Evolutionary conservation across 805 yeast genomes (phyloP), one percentile per base, ranked within the genome.

Genomic region (Candida pini): DNA sequence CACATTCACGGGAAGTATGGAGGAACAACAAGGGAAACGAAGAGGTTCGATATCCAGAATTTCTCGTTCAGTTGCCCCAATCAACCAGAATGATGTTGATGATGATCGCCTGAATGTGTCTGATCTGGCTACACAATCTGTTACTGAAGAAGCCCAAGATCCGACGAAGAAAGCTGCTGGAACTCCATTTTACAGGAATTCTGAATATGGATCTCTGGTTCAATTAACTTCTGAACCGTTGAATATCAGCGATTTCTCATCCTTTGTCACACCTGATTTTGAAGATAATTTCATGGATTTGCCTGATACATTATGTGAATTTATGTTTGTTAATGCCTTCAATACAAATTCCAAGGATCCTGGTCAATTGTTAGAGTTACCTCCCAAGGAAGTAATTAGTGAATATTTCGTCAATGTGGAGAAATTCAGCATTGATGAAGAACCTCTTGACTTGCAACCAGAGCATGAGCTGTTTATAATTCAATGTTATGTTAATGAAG

Each of bases 281-380:
- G 39, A 39, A 6, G 44, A 41, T 26, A 37, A 36, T 18, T 47
- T 37, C 18, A 21, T 47, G 22, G 62, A 59, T 16, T 46, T 62
- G 4, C 60, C 58, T 19, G 47, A 49, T 18, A 61, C 65, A 4
- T 45, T 63, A 26, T 45, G 66, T 35, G 68, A 63, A 29, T 63
- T 57, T 33, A 62, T 63, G 66, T 62, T 59, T 41, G 58, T 63
- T 9, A 63, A 60, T 38, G 66, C 64, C 0, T 44, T 45, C 16
- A 37, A 39, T 13, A 37, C 41, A 1, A 43, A 39, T 25, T 38
- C 45, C 1, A 33, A 30, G 18, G 36, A 22, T 9, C 38, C 38
- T 14, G 13, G 24, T 1, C 39, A 39, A 19, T 28, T 37, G 2
- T 32, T 38, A 8, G 42, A 34, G 9, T 36, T 36, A 7, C 48